Conservation (phyloP, 1,284 basidiomycete species). For the Schizophyllum commune region DNA sequence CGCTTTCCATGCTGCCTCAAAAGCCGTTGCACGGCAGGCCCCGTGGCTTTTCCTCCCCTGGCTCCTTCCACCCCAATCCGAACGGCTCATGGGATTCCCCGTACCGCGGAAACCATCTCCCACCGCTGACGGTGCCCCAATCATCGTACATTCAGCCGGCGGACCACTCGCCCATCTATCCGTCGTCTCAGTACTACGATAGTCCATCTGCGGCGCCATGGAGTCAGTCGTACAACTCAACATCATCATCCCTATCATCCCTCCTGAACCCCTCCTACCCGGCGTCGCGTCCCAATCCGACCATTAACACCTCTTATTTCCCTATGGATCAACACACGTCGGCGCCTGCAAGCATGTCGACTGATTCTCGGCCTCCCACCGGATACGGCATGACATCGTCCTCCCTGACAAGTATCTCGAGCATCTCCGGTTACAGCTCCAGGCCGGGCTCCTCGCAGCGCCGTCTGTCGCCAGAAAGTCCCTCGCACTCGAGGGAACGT, state of each 20-base stretch:
- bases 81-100: slow-evolving; percentile 40
- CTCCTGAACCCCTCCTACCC: slow-evolving; percentile 63
- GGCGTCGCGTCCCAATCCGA: slow-evolving; percentile 43
- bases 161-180: slow-evolving; percentile 53
- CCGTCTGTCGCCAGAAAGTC: slow-evolving; percentile 40
- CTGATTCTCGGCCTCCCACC: slow-evolving; percentile 74
- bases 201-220: background rate
- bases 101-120: slow-evolving; percentile 54
- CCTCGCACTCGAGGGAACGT: slow-evolving; percentile 56
- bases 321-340: slow-evolving; percentile 64
- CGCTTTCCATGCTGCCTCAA: slow-evolving; percentile 41
- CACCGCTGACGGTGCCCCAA: slow-evolving; percentile 72
- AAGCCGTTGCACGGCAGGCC: slow-evolving; percentile 43
- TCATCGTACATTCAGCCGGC: slow-evolving; percentile 57
- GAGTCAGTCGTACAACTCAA: slow-evolving; percentile 35
- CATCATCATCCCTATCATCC: slow-evolving; percentile 55
- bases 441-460: slow-evolving; percentile 67
- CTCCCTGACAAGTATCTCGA: slow-evolving; percentile 43
- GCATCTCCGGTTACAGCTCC: slow-evolving; percentile 58
- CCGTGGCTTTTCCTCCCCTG: slow-evolving; percentile 74
- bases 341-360: slow-evolving; percentile 69
- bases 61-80: slow-evolving; percentile 61
- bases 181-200: slow-evolving; percentile 52
- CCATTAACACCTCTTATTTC: slow-evolving; percentile 66
- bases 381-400: slow-evolving; percentile 78